Evolutionary conservation across 2,329 filamentous ascomycete genomes (phyloP).

Genomic region (Thermothelomyces thermophilus): DNA sequence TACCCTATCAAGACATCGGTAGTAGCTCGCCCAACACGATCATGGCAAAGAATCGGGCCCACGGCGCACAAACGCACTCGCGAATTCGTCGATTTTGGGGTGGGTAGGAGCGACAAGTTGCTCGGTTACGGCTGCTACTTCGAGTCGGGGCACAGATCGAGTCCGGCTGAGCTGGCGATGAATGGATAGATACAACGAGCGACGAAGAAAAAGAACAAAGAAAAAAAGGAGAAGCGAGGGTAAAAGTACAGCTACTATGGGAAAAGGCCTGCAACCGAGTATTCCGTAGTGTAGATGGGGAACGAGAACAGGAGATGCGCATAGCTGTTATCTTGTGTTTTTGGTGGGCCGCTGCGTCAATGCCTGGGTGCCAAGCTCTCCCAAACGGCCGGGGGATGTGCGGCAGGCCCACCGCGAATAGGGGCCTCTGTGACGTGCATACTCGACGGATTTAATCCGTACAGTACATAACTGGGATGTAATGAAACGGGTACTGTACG

Average conservation of each 20-base stretch:
- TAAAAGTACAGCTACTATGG: no score
- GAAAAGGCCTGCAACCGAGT: background rate
- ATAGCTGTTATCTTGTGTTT: slow-evolving; percentile 10
- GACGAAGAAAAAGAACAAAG: background rate
- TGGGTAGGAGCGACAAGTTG: background rate
- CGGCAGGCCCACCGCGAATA: slow-evolving; percentile 7
- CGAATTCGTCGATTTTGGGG: background rate
- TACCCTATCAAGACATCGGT: slow-evolving; percentile 11
- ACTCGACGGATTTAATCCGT: no score
- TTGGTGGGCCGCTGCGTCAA: background rate
- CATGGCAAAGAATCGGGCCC: slow-evolving; percentile 1
- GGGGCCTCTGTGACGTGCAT: slow-evolving; percentile 6
- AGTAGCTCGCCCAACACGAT: background rate
- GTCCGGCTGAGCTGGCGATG: background rate
- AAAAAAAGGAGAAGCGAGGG: slow-evolving; percentile 12
- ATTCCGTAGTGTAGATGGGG: background rate
- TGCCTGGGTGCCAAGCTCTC: slow-evolving; percentile 4
- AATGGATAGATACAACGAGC: background rate
- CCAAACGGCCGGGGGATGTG: background rate
- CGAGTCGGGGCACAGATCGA: background rate
- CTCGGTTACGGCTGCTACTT: background rate
- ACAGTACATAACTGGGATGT: no score
- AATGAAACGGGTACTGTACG: no score
- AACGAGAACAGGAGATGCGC: background rate
- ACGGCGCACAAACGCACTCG: background rate